Evolutionary conservation across 2,329 filamentous ascomycete genomes (phyloP).

Genomic region (Clonostachys rhizophaga): DNA sequence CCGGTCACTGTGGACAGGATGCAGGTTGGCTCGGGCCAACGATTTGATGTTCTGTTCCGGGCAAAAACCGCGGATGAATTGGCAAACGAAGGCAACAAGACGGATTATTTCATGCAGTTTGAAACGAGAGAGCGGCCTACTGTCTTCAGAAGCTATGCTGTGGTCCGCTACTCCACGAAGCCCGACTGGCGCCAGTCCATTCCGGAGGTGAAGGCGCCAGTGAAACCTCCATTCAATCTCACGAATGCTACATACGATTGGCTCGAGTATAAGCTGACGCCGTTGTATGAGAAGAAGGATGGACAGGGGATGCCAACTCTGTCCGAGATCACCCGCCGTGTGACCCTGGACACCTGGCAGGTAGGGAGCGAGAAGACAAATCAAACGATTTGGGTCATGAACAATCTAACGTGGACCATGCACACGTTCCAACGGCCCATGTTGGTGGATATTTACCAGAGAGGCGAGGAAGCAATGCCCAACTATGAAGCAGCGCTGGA

Average conservation of each 20-base stretch:
- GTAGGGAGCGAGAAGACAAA: neutral
- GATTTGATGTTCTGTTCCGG: conserved; percentile 52
- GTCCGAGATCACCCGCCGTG: conserved; percentile 41
- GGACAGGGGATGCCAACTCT: conserved; percentile 25
- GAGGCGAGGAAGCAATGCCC: conserved; percentile 37
- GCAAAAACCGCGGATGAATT: conserved; percentile 45
- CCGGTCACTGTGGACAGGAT: conserved; percentile 40
- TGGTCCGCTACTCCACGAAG: conserved; percentile 32
- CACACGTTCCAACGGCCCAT: conserved; percentile 32
- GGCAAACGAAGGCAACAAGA: conserved; percentile 8
- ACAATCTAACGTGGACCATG: conserved; percentile 29
- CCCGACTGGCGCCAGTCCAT: conserved; percentile 8
- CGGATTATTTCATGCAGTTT: conserved; percentile 39
- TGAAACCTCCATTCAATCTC: conserved; percentile 16
- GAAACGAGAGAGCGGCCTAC: conserved; percentile 44
- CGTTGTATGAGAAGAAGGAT: conserved; percentile 12
- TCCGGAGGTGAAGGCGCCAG: conserved; percentile 1
- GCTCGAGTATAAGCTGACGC: conserved; percentile 40
- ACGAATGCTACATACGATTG: conserved; percentile 27
- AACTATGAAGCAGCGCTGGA: conserved; percentile 42
- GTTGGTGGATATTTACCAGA: conserved; percentile 44
- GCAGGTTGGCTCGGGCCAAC: conserved; percentile 53
- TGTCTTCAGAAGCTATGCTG: conserved; percentile 38
- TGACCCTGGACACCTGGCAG: conserved; percentile 31
- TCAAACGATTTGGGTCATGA: conserved; percentile 1